A percentile compares a stretch with the other conserved stretches of the same genome.
Conservation (phyloP, 306 rosid genomes). For the Parietaria judaica region DNA sequence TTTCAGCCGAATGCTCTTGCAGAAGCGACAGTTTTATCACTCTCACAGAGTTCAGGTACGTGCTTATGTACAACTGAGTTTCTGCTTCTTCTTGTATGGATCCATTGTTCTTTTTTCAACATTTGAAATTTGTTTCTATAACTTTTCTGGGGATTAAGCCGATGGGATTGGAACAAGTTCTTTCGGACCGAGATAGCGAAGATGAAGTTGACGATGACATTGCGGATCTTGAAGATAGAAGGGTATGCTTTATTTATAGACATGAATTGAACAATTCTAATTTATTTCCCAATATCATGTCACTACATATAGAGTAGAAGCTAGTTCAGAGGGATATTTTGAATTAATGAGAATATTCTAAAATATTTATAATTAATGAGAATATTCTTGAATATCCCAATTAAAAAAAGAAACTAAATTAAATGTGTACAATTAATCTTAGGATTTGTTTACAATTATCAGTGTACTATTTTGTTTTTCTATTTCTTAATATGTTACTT, state of each 20-base stretch:
- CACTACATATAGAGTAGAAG: no score
- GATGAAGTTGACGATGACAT: constrained; percentile 85
- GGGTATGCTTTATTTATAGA: constrained; percentile 41
- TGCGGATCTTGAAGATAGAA: constrained; percentile 95
- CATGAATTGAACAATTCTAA: no score
- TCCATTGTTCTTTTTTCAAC: background rate
- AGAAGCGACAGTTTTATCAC: constrained; percentile 95
- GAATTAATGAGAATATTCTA: no score
- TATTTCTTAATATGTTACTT: no score
- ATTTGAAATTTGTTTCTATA: background rate
- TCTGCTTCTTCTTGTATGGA: background rate
- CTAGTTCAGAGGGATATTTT: no score
- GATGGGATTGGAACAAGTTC: constrained; percentile 80
- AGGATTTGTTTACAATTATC: no score
- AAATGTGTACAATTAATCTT: no score
- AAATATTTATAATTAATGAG: no score
- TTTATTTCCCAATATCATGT: no score
- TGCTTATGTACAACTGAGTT: background rate
- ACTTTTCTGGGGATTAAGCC: constrained; percentile 44
- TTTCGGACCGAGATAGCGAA: constrained; percentile 87
- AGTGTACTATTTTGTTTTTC: no score
- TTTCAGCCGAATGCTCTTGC: constrained; percentile 77
- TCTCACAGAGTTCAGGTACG: constrained; percentile 98
- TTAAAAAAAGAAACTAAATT: no score
- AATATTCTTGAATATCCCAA: no score